Evolutionary conservation across 805 yeast genomes (phyloP), one percentile per base, ranked within the genome.

Genomic region (Saccharomyces kudriavzevii): DNA sequence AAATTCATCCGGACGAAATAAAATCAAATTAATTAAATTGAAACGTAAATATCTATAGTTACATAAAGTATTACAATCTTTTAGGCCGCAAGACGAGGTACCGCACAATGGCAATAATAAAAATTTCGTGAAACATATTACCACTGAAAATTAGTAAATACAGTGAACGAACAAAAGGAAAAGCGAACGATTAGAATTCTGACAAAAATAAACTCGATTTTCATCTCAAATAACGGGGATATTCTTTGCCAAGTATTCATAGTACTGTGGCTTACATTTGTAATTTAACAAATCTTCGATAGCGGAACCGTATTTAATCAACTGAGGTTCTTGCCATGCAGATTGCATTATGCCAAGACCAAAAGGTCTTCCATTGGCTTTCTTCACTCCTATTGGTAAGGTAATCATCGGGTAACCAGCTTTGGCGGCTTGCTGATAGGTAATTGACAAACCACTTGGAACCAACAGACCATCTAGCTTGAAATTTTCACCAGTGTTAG

Each of bases 401-500:
- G 67, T 64, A 13, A 66, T 54, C 60, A 63, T 58, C 4, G 70
- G 70, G 51, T 66, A 66, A 11, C 65, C 70, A 10, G 70, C 68
- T 54, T 62, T 63, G 5, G 68, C 70, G 29, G 70, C 66, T 52
- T 64, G 70, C 45, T 64, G 68, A 51, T 63, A 64, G 20, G 63
- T 58, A 49, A 66, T 64, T 6, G 64, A 49, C 20, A 56, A 49
- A 5, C 64, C 61, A 24, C 58, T 56, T 46, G 66, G 66, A 49
- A 58, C 63, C 14, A 62, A 31, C 29, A 63, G 53, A 51, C 60
- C 65, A 51, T 66, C 69, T 28, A 66, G 52, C 49, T 58, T 55
- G 53, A 58, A 61, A 53, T 59, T 62, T 50, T 65, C 65, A 14
- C 63, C 64, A 1, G 62, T 62, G 2, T 29, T 31, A 9, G 65